Base-by-base conservation (phyloP, 768 basidiomycete genomes). In the Leccinum longicurvipes region DNA sequence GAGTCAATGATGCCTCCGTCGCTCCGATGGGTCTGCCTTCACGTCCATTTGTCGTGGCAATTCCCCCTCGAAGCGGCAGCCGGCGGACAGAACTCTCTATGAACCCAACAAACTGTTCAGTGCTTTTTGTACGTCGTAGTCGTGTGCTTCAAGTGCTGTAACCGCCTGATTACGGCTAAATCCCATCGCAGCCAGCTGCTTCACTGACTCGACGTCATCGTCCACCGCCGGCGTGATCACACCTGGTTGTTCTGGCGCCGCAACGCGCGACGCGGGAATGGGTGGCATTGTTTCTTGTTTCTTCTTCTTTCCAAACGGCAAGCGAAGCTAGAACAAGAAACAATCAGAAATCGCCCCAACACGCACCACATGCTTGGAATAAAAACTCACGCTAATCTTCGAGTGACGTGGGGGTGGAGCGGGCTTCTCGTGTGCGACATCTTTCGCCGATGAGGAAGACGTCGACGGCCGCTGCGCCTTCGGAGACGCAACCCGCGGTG, bases 131-230 rank as follows among this genome's bases (percentile, higher is more conserved):
- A 96, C 81, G 68, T 94, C 87, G 65, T 96, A 97, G 53, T 84
- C 85, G 66, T 89, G 78, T 55, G 82, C 85, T 71, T 96, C 95
- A 6, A 98, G 77, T 12, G 95, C 93, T 12, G 79, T 80, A 7
- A 98, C 82, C 0, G 92, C 91, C 67, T 94, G 86, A 15, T 76
- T 71, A 41, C 95, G 82, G 58, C 81, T 86, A 77, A 98, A 98
- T 24, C 96, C 96, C 94, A 98, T 97, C 19, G 80, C 81, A 47
- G 84, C 85, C 39, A 98, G 75, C 66, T 89, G 85, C 65, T 85
- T 89, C 21, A 94, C 88, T 2, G 85, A 75, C 58, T 86, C 84
- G 12, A 85, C 83, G 55, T 93, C 89, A 59, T 89, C 89, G 27
- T 84, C 85, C 12, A 77, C 76, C 12, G 80, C 79, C 1, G 86